Base-by-base conservation (phyloP, 116 monocot species). In the Papilionanthe hybrid region DNA sequence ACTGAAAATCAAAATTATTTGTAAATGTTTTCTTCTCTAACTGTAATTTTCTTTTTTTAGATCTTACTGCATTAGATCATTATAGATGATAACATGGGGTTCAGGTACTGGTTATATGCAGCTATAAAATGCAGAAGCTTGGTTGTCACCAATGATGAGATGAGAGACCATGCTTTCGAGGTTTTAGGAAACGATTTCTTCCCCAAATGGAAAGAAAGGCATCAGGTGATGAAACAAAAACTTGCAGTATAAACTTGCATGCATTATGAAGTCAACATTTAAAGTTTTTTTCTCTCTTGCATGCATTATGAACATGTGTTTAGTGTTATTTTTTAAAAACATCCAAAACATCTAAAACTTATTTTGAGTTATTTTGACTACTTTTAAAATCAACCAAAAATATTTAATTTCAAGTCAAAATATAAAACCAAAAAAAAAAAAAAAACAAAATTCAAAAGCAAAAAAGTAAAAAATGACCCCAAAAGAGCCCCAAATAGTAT, bases 71-170 rank as follows among this genome's bases (percentile, higher is more conserved):
- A 77, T 72, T 83, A 81, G 56, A 81, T 71, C 81, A 81, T 25
- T 55, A 76, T 78, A 81, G 83, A 47, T 79, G 79, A 85, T 89
- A 79, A 89, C 82, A 83, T 88, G 79, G 86, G 82, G 78, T 90
- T 91, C 92, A 95, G 95, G 93, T 95, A 91, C 82, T 95, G 95
- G 95, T 91, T 95, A 77, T 95, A 93, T 91, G 95, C 95, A 89
- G 95, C 93, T 84, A 91, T 95, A 58, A 95, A 88, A 89, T 93
- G 83, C 79, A 95, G 85, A 79, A 60, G 91, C 79, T 84, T 91
- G 82, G 86, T 95, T 50, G 84, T 93, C 48, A 95, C 93, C 27
- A 93, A 95, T 83, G 95, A 95, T 82, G 95, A 95, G 78, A 95
- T 95, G 95, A 87, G 93, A 84, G 95, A 92, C 58, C 95, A 94